Evolutionary conservation across 768 basidiomycete genomes (phyloP), one percentile per base, ranked within the genome.

Genomic region (Rhodotorula diobovata): DNA sequence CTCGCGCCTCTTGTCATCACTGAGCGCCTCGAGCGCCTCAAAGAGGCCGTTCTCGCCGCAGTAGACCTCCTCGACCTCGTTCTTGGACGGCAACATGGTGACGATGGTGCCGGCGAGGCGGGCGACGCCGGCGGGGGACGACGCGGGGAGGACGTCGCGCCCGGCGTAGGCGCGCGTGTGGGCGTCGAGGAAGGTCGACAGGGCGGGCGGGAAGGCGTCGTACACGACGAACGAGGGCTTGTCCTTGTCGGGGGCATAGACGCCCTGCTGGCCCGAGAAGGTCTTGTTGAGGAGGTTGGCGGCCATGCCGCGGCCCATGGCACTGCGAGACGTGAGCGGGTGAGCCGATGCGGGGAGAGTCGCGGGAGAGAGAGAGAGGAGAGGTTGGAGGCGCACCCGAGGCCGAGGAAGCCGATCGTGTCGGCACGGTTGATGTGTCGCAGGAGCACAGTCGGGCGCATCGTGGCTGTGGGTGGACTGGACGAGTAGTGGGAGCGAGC

Each of bases 1-100:
- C 73, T 79, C 54, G 50, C 4, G 18, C 53, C 57, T 20, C 70
- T 70, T 35, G 70, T 51, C 61, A 50, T 68, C 35, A 56, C 61
- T 21, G 50, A 92, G 77, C 28, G 80, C 82, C n/a, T 67, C 82
- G 59, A 95, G 81, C 1, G 86, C 84, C 9, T 88, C 84, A 67
- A 91, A 81, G 63, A 94, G 86, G 0, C 87, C 88, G n/a, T 82
- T 81, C 58, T 80, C 80, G 43, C 84, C 83, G 32, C 83, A 77
- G 79, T 93, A 95, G 18, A 93, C 93, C 61, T 83, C 81, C 62
- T 86, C 83, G 53, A 96, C 93, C 74, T 97, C 89, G 0, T 91
- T 90, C 14, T 91, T 90, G 1, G 92, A 93, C 0, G 93, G 93
- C 4, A 97, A 84, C 91, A 95, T 93, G 12, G 93, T 94, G 62